Evolutionary conservation across 768 basidiomycete genomes (phyloP), one percentile per base, ranked within the genome.

Genomic region (Rhizopogon vesiculosus): DNA sequence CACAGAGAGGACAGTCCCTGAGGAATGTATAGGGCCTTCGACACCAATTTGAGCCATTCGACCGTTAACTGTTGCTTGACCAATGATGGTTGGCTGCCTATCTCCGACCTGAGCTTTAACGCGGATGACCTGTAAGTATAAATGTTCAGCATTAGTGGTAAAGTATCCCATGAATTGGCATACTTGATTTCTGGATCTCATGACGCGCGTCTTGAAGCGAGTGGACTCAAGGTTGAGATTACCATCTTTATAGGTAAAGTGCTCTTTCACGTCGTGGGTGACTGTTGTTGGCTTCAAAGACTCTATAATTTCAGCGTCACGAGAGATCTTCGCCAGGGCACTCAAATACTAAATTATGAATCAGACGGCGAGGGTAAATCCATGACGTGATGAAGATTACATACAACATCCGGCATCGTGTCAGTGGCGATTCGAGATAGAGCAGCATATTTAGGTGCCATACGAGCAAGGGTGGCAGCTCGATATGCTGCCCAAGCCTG

Each of bases 131-230:
- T 71, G 15, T 7, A 10, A 31, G 18, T 40, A 7, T 22, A 12
- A 22, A 29, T 7, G 18, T 44, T 57, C 50, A 31, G 43, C 12
- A 19, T n/a, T 12, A 29, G 3, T 42, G 12, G 51, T 3, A 33
- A 3, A 7, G 22, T 8, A 39, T 40, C n/a, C 51, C n/a, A 31
- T 25, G 39, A 18, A 42, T 39, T 19, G 7, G 56, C 70, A 53
- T 62, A 81, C 83, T 73, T 77, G 74, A 39, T 65, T 55, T 0
- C 15, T 51, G 5, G 76, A 73, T 10, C 65, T 42, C 59, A 57
- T 74, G 31, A 83, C 61, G 29, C 77, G 76, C 4, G 72, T 80
- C 56, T 74, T 71, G 61, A 72, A 84, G 2, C 81, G 77, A 10
- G 53, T 64, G 15, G 70, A 80, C 0, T 39, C 51, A 1, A 83